Evolutionary conservation across 805 yeast species (phyloP).

Genomic region (Starmera quercuum): DNA sequence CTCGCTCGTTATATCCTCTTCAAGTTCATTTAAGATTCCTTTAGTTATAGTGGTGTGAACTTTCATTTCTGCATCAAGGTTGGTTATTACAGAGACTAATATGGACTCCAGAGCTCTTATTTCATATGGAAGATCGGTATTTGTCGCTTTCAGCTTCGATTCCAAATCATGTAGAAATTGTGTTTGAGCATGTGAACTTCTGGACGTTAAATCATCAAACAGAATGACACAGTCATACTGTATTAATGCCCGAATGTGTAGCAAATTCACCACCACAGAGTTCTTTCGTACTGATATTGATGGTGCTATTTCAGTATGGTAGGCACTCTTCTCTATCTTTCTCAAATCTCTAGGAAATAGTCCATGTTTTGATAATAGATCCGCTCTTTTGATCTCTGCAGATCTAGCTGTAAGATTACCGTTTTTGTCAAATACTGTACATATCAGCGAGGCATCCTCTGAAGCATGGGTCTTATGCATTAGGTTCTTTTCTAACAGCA

Average conservation of each 20-base stretch:
- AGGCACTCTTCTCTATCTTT: slow-evolving; percentile 62
- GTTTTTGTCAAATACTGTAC: slow-evolving; percentile 67
- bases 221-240: slow-evolving; percentile 64
- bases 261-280: slow-evolving; percentile 63
- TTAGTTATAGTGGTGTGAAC: slow-evolving; percentile 72
- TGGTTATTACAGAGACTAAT: slow-evolving; percentile 69
- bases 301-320: slow-evolving; percentile 70
- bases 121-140: slow-evolving; percentile 68
- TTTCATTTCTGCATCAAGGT: slow-evolving; percentile 79
- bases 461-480: slow-evolving; percentile 26
- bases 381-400: slow-evolving; percentile 64
- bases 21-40: slow-evolving; percentile 70
- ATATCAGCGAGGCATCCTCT: slow-evolving; percentile 43
- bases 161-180: slow-evolving; percentile 77
- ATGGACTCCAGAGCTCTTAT: slow-evolving; percentile 86
- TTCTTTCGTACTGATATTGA: slow-evolving; percentile 67
- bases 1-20: slow-evolving; percentile 71
- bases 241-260: slow-evolving; percentile 74
- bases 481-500: slow-evolving; percentile 29
- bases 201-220: slow-evolving; percentile 61
- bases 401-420: slow-evolving; percentile 71
- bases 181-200: slow-evolving; percentile 61
- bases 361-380: slow-evolving; percentile 66
- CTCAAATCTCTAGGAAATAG: slow-evolving; percentile 85
- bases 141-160: slow-evolving; percentile 43